Percentiles rank a stretch among this genome's conserved stretches.
Evolutionary conservation across 164 flowering plant genomes (phyloP).

Genomic region (Buxus sempervirens): DNA sequence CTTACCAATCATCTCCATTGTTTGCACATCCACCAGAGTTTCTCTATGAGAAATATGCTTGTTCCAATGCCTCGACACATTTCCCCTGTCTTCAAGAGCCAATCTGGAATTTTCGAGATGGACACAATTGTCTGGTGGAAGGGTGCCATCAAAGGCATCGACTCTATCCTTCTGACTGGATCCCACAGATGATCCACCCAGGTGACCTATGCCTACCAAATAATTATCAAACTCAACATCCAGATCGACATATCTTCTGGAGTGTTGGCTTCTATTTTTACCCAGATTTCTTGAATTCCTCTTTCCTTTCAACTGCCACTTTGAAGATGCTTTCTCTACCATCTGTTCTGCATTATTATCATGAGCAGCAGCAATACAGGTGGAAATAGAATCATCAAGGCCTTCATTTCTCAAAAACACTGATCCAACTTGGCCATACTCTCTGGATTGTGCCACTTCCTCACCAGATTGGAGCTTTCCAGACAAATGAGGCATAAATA

Average conservation of each 20-base stretch:
- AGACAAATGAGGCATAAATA: conserved; percentile 23
- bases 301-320: conserved; percentile 75
- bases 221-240: conserved; percentile 29
- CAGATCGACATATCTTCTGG: conserved; percentile 24
- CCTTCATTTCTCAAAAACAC: conserved; percentile 36
- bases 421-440: conserved; percentile 32
- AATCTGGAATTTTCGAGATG: conserved; percentile 10
- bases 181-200: conserved; percentile 25
- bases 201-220: conserved; percentile 25
- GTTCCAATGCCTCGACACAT: conserved; percentile 29
- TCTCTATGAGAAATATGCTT: conserved; percentile 20
- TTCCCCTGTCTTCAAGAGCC: conserved; percentile 20
- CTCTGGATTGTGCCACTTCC: conserved; percentile 31
- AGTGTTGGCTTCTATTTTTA: conserved; percentile 29
- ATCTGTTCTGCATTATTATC: conserved; percentile 22
- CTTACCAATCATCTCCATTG: neutral
- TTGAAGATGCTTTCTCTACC: conserved; percentile 50
- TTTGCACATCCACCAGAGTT: conserved; percentile 12
- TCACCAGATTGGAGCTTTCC: conserved; percentile 33
- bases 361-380: conserved; percentile 30
- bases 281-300: conserved; percentile 51
- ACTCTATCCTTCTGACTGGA: conserved; percentile 20
- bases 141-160: conserved; percentile 16
- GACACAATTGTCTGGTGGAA: conserved; percentile 14
- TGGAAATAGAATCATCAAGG: conserved; percentile 42